Percentiles rank a stretch among this genome's conserved stretches.
Evolutionary conservation across 306 rosid species (phyloP).

Genomic region (Prosopis cineraria): DNA sequence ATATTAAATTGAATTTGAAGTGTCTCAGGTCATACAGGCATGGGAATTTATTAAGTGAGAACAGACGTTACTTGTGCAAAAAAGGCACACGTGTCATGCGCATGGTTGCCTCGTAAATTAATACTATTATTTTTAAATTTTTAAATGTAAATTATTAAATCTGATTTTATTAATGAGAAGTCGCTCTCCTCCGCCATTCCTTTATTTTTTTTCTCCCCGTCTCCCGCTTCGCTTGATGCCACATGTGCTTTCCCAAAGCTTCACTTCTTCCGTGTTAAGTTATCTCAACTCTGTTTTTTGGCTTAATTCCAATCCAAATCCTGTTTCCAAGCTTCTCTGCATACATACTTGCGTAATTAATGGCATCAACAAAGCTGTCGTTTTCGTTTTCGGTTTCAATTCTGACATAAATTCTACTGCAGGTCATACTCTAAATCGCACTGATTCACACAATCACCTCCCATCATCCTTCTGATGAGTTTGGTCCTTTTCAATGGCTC

Average conservation of each 20-base stretch:
- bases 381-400: background rate
- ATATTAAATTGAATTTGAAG: no score
- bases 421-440: background rate
- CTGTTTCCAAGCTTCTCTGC: background rate
- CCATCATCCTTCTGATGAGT: constrained; percentile 39
- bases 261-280: constrained; percentile 27
- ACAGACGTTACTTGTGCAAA: background rate
- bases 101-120: constrained; percentile 9
- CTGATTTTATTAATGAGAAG: no score
- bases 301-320: background rate
- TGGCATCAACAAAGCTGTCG: constrained; percentile 6
- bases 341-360: background rate
- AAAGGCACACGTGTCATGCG: background rate
- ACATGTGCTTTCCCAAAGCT: background rate
- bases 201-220: background rate
- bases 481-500: constrained; percentile 61
- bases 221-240: background rate
- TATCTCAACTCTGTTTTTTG: background rate
- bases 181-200: no score
- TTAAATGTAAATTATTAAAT: no score
- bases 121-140: no score
- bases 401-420: constrained; percentile 17
- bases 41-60: no score
- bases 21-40: no score
- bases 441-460: background rate